phyloP scores from a whole-genome alignment of 1,284 basidiomycete species.

The Peniophora sp. region DNA sequence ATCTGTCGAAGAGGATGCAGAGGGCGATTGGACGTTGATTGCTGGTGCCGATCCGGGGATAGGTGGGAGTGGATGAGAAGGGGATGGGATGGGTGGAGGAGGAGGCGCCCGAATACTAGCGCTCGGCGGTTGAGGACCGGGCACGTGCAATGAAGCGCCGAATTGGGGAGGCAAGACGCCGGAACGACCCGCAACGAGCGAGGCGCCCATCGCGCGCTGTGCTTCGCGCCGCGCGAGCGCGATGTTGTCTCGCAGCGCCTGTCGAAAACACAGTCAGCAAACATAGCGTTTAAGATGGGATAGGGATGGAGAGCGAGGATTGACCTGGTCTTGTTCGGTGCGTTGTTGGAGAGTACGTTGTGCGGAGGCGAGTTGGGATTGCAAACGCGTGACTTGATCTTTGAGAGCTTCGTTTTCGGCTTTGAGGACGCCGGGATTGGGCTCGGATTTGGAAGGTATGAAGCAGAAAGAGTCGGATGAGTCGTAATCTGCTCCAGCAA shows the following conservation, averaged over 20 bases:
- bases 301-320: too few relatives aligned
- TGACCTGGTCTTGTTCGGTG: slow-evolving; percentile 56
- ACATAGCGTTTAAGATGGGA: too few relatives aligned
- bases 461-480: slow-evolving; percentile 72
- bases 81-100: slow-evolving; percentile 6
- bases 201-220: slow-evolving; percentile 63
- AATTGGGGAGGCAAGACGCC: slow-evolving; percentile 6
- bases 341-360: slow-evolving; percentile 57
- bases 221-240: slow-evolving; percentile 65
- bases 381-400: slow-evolving; percentile 46
- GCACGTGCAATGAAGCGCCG: background rate
- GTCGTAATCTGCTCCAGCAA: slow-evolving; percentile 40
- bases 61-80: slow-evolving; percentile 19
- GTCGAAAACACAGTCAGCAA: too few relatives aligned
- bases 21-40: slow-evolving; percentile 40
- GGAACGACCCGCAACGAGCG: slow-evolving; percentile 41
- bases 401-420: slow-evolving; percentile 60
- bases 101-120: slow-evolving; percentile 4
- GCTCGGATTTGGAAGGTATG: slow-evolving; percentile 52
- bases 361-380: slow-evolving; percentile 47
- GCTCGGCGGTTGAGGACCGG: background rate
- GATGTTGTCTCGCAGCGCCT: slow-evolving; percentile 70
- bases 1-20: slow-evolving; percentile 59
- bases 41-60: slow-evolving; percentile 30
- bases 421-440: slow-evolving; percentile 40